phyloP scores from a whole-genome alignment of 352 stramenopile genomes.

The Blastocystis sp. region DNA sequence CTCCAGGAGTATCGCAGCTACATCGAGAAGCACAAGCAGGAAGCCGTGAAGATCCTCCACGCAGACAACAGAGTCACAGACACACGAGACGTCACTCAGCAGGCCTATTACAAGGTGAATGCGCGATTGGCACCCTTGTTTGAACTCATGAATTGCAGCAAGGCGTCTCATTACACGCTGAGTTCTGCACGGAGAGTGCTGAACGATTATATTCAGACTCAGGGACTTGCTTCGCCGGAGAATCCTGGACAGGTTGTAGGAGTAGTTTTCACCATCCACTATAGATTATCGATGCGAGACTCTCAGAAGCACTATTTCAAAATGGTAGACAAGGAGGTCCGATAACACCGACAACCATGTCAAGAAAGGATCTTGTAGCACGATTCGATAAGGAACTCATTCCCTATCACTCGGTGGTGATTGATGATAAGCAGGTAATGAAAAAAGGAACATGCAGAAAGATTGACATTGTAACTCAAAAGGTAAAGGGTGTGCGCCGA shows the following conservation, averaged over 20 bases:
- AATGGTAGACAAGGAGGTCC: background rate
- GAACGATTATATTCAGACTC: background rate
- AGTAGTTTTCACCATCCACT: background rate
- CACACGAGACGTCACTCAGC: background rate
- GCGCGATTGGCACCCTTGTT: background rate
- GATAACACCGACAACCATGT: background rate
- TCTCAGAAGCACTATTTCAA: conserved; percentile 12
- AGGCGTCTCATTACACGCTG: background rate
- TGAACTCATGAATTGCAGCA: background rate
- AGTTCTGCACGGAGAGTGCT: background rate
- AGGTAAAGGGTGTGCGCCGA: conserved; percentile 18
- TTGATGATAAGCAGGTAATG: background rate
- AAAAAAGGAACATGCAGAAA: conserved; percentile 9
- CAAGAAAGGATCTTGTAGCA: background rate
- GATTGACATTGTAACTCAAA: conserved; percentile 30
- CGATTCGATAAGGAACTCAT: conserved; percentile 18
- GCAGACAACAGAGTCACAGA: background rate
- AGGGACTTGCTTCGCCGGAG: background rate
- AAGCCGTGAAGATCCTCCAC: background rate
- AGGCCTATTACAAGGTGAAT: background rate
- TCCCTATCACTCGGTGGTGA: conserved; percentile 1
- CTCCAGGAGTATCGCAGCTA: background rate
- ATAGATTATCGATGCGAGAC: background rate
- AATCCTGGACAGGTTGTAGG: background rate
- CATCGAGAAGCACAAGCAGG: background rate